phyloP scores from a whole-genome alignment of 1,284 basidiomycete species.

The Puccinia novopanici region DNA sequence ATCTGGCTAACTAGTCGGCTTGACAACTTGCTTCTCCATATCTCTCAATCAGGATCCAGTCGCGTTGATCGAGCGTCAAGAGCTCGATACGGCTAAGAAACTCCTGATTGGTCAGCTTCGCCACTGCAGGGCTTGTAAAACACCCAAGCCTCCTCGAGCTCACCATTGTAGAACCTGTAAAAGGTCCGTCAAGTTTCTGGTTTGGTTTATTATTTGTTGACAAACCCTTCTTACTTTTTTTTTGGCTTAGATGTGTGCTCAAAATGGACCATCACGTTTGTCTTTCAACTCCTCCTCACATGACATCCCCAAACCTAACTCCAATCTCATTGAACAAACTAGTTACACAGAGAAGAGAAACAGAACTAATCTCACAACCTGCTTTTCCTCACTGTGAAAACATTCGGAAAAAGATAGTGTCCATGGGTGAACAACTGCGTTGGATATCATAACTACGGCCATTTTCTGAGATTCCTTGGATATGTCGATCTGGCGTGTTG shows the following conservation, averaged over 20 bases:
- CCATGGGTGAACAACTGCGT: conserved; percentile 51
- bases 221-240: background rate
- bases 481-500: conserved; percentile 47
- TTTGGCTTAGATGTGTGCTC: conserved; percentile 45
- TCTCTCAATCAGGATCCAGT: conserved; percentile 19
- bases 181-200: conserved; percentile 54
- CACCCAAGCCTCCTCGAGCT: conserved; percentile 57
- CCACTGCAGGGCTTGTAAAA: conserved; percentile 56
- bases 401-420: conserved; percentile 23
- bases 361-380: too few species aligned
- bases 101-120: conserved; percentile 52
- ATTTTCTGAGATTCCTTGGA: conserved; percentile 48
- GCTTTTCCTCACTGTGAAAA: background rate
- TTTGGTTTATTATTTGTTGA: background rate
- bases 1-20: background rate
- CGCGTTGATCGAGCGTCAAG: conserved; percentile 8
- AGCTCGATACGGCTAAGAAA: conserved; percentile 53
- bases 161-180: conserved; percentile 59
- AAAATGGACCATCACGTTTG: conserved; percentile 51
- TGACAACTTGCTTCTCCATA: background rate
- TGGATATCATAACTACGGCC: conserved; percentile 49
- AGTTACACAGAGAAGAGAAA: background rate
- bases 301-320: too few species aligned
- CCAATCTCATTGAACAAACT: too few species aligned
- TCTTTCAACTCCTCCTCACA: background rate